Base-by-base conservation (phyloP, 768 basidiomycete genomes). In the Hericium erinaceus region DNA sequence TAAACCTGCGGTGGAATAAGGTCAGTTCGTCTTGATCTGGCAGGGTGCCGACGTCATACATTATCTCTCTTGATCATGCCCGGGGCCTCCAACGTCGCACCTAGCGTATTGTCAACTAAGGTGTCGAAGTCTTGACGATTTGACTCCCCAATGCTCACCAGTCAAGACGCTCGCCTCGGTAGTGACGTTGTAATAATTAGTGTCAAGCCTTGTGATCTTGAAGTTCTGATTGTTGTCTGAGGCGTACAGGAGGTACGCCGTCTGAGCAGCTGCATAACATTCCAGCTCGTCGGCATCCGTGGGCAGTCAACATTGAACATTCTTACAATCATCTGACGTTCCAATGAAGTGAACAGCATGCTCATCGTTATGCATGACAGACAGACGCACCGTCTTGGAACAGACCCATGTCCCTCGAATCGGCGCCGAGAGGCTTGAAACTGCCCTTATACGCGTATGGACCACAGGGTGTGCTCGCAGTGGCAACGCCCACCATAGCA, bases 191-290 rank as follows among this genome's bases (percentile, higher is more conserved):
- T 82, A 80, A 60, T 82, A 85, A 64, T 83, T 76, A n/a, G 75
- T 59, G 60, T 82, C 80, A 55, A 83, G 67, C 52, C 68, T 69
- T 12, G 82, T 74, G 22, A 85, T 83, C 73, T 85, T 85, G 75
- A 84, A 83, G 65, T 84, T 80, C 68, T 82, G 80, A 66, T 85
- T 85, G 68, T 81, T 81, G 68, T 85, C 82, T 5, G 81, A 83
- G 16, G 83, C 83, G 62, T 83, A 85, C 16, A 85, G 72, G 13
- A 85, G 73, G 64, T 84, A 85, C 7, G 80, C 70, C 0, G 78
- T 79, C 58, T 76, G 74, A 48, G 77, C 46, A 41, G 33, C 38
- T 37, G 26, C 40, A 15, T 18, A 38, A 57, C 58, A 16, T 58
- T 59, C 56, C 22, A 46, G 1, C 7, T 46, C 44, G 18, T 46